Conservation (phyloP, 2,329 filamentous ascomycete species). For the Stagonosporopsis tanaceti region DNA sequence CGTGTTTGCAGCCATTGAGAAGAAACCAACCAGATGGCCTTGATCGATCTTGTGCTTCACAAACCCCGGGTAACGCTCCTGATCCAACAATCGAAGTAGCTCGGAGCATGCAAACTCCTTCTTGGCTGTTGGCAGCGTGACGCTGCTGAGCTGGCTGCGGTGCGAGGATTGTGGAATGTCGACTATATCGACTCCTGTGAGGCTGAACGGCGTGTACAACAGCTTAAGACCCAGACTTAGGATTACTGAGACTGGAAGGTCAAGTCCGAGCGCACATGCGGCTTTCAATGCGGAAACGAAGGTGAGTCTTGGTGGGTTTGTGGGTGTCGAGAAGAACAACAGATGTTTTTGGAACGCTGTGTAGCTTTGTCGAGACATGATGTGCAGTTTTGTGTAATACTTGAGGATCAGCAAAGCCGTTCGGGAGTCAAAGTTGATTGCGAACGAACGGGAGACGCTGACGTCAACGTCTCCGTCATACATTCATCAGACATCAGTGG, state of each 20-base stretch:
- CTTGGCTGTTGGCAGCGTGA: slow-evolving; percentile 17
- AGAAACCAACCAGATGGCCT: slow-evolving; percentile 33
- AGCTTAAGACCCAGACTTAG: slow-evolving; percentile 30
- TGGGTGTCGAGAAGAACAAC: slow-evolving; percentile 34
- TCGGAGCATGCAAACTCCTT: slow-evolving; percentile 29
- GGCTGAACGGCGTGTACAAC: slow-evolving; percentile 28
- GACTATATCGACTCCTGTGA: slow-evolving; percentile 29
- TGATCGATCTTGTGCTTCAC: slow-evolving; percentile 30
- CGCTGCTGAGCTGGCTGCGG: slow-evolving; percentile 27
- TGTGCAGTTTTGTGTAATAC: background rate
- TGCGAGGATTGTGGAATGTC: slow-evolving; percentile 27
- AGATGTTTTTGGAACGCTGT: slow-evolving; percentile 34
- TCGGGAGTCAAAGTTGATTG: background rate
- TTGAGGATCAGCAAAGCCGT: background rate
- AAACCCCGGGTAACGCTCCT: slow-evolving; percentile 19
- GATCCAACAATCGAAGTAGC: slow-evolving; percentile 19
- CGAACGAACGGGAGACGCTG: background rate
- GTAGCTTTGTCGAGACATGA: slow-evolving; percentile 26
- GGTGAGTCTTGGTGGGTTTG: slow-evolving; percentile 29
- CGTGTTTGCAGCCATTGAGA: slow-evolving; percentile 30
- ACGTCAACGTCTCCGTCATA: too few relatives aligned
- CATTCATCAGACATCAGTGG: background rate
- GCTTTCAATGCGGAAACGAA: slow-evolving; percentile 29
- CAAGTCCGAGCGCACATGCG: slow-evolving; percentile 28
- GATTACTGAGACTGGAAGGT: slow-evolving; percentile 30